Evolutionary conservation across 225 moss, liverwort and hornwort species (phyloP).

Genomic region (Ulota crispa): DNA sequence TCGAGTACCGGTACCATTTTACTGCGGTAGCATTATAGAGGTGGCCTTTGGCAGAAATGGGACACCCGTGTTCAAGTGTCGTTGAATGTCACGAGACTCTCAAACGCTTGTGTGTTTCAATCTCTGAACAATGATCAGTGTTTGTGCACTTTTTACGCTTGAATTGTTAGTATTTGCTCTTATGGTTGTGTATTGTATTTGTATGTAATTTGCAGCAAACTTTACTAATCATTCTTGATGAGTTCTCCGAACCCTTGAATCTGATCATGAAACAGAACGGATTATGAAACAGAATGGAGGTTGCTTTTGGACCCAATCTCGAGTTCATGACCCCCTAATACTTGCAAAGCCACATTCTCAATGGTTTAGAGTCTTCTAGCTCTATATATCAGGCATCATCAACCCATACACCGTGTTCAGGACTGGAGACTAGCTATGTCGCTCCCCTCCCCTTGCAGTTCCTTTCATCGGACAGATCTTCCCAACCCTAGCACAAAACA

Average conservation of each 20-base stretch:
- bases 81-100: too few species aligned
- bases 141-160: neutral
- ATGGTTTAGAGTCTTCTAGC: neutral
- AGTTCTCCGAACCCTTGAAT: neutral
- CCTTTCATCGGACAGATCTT: too few species aligned
- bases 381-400: neutral
- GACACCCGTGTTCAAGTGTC: neutral
- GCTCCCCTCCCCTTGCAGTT: too few species aligned
- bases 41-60: neutral
- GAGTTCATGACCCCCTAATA: neutral
- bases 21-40: neutral
- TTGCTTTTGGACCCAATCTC: neutral
- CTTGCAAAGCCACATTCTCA: neutral
- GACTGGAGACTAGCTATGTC: too few species aligned
- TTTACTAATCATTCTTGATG: neutral
- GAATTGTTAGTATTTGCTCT: neutral
- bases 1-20: neutral
- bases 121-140: neutral
- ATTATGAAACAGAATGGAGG: too few species aligned
- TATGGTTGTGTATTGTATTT: neutral
- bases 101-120: neutral
- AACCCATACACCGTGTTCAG: too few species aligned
- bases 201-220: neutral
- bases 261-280: neutral
- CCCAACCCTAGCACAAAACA: too few species aligned